Evolutionary conservation across 1,284 basidiomycete genomes (phyloP).

Genomic region (Cryptococcus sp.): DNA sequence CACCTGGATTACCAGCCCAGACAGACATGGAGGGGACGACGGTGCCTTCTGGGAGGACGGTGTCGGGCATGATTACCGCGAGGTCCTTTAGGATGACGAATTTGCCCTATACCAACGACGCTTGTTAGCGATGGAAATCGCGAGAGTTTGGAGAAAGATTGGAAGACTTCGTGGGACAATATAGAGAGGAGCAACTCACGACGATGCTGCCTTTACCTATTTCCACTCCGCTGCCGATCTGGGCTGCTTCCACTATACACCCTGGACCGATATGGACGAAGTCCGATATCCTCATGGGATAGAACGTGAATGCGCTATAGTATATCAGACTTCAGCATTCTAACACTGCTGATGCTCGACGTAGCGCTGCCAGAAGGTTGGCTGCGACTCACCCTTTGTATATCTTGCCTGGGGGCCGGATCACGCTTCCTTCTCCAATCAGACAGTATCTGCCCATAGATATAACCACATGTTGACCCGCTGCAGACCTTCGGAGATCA

Average conservation of each 20-base stretch:
- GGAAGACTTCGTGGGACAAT: not conserved
- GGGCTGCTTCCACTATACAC: constrained; percentile 88
- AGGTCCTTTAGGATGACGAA: constrained; percentile 97
- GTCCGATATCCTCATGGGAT: constrained; percentile 95
- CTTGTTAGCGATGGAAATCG: not conserved
- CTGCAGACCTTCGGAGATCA: constrained; percentile 63
- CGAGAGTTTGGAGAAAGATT: not conserved
- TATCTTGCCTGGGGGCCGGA: constrained; percentile 62
- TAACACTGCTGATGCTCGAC: not conserved
- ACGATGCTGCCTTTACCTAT: constrained; percentile 95
- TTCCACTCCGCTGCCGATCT: constrained; percentile 89
- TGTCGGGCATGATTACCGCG: constrained; percentile 71
- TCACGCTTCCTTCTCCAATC: constrained; percentile 82
- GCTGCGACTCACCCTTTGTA: constrained; percentile 62
- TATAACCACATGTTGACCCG: constrained; percentile 88
- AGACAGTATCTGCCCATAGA: constrained; percentile 89
- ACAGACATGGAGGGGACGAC: constrained; percentile 85
- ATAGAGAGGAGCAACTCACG: constrained; percentile 57
- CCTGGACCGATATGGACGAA: constrained; percentile 88
- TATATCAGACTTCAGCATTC: not conserved
- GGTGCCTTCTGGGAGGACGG: constrained; percentile 87
- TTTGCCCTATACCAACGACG: constrained; percentile 68
- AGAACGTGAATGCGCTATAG: constrained; percentile 76
- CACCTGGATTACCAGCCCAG: constrained; percentile 88
- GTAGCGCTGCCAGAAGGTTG: not conserved